Base-by-base conservation (phyloP, 331 rosid genomes). In the Dryas integrifolia region DNA sequence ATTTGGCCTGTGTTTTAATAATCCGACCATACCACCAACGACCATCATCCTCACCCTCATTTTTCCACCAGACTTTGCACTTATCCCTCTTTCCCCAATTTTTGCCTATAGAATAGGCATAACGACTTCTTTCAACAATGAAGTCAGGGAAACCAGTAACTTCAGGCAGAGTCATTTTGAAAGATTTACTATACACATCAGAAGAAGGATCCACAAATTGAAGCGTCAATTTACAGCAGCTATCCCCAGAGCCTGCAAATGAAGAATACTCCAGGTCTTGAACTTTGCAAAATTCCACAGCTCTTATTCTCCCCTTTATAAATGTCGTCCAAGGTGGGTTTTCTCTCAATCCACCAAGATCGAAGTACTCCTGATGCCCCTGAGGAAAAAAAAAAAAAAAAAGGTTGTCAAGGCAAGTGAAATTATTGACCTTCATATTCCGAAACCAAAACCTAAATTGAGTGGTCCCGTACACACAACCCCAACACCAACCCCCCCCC, bases 51-150 rank as follows among this genome's bases (percentile, higher is more conserved):
- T 84, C 91, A 47, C 84, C 89, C 24, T 90, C 99, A 80, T 86
- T 84, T 86, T 83, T 92, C 99, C 99, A 95, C 99, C 99, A 95
- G 77, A 95, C 99, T 85, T 80, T 86, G 90, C 98, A 92, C 72
- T 88, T 92, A 81, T 95, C 98, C 86, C 99, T 87, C 76, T 75
- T 84, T 38, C 93, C 81, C 99, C 99, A 95, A 70, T 95, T 95
- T 81, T 92, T 90, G 76, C 79, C 82, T 75, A 87, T 82, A 16
- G 97, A 90, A 64, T 90, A 89, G 67, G 83, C 96, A 67, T 87
- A 95, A 69, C 98, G 84, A 68, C 85, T 82, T 85, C 84, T 90
- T 80, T 92, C 98, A 47, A 95, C 97, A 79, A 95, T 94, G 72
- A 92, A 95, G 85, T 95, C 99, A 4, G 99, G 98, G 84, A 95